Conservation (phyloP, 1,139 yeast species). For the Hanseniaspora sp. region DNA sequence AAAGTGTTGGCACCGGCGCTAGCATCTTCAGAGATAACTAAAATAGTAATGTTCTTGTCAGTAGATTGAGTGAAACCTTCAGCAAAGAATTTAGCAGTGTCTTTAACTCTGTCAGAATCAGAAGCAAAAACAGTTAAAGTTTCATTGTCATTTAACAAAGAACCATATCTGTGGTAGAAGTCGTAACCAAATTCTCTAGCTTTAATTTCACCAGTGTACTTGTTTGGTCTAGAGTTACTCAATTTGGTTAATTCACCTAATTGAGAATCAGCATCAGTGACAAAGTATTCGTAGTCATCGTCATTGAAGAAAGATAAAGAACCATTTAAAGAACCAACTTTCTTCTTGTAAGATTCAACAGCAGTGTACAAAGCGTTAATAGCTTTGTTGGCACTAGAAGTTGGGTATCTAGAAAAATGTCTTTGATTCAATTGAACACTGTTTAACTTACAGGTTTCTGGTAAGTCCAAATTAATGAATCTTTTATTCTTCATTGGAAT, state of each 20-base stretch:
- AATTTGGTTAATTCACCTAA: conserved; percentile 24
- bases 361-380: conserved; percentile 18
- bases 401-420: conserved; percentile 66
- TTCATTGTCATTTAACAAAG: conserved; percentile 17
- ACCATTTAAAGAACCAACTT: conserved; percentile 27
- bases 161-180: conserved; percentile 20
- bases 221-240: conserved; percentile 19
- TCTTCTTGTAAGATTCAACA: conserved; percentile 19
- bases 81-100: conserved; percentile 20
- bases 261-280: conserved; percentile 23
- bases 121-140: conserved; percentile 20
- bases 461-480: conserved; percentile 19
- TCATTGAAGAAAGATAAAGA: conserved; percentile 28
- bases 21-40: conserved; percentile 31
- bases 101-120: conserved; percentile 23
- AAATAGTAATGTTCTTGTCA: conserved; percentile 24
- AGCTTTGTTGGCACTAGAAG: conserved; percentile 28
- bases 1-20: conserved; percentile 35
- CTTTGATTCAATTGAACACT: conserved; percentile 54
- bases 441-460: conserved; percentile 40
- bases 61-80: conserved; percentile 34
- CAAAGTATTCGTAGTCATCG: conserved; percentile 27
- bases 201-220: conserved; percentile 21
- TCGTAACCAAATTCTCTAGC: conserved; percentile 24
- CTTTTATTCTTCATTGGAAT: conserved; percentile 18